Base-by-base conservation (phyloP, 495 filamentous ascomycete species). In the Neurospora sp. region DNA sequence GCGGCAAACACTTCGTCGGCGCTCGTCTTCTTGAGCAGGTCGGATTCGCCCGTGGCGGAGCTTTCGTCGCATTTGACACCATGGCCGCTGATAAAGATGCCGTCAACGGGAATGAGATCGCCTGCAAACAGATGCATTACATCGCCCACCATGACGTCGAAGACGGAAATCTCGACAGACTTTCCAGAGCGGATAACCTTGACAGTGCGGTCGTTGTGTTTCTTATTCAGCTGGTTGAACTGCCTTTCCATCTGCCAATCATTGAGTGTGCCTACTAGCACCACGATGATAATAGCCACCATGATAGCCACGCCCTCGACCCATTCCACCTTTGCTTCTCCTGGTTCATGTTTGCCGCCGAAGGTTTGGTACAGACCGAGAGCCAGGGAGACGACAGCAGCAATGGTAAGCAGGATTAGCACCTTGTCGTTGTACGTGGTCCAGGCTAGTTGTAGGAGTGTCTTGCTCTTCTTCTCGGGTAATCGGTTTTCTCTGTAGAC, bases 391-490 rank as follows among this genome's bases (percentile, higher is more conserved):
- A 94, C 84, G 38, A 93, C 80, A 18, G 91, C 92, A 11, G 92
- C 92, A 39, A 88, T 85, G 7, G 91, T 92, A 71, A 94, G 82
- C 39, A 93, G 82, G 35, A 95, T 92, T 71, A 96, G 84, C 37
- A 96, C 91, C 75, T 93, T 93, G 82, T 96, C 93, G 76, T 95
- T 93, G 80, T 93, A 94, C 14, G 93, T 92, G 75, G 91, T 90
- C 93, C 93, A 96, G 70, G 94, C 90, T 37, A 95, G 78, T 74
- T 90, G 84, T 76, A 91, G 85, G 71, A 96, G 87, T 44, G 85
- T 88, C 72, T 93, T 91, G 66, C 88, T 87, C 78, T 94, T 92
- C 80, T 93, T 92, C 76, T 87, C 87, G 0, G 93, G 93, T 40
- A 96, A 79, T 72, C 88, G 81, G 76, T 96, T 96, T 76, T 92